Evolutionary conservation across 2,329 filamentous ascomycete species (phyloP).

Genomic region (Alternaria gaisen): DNA sequence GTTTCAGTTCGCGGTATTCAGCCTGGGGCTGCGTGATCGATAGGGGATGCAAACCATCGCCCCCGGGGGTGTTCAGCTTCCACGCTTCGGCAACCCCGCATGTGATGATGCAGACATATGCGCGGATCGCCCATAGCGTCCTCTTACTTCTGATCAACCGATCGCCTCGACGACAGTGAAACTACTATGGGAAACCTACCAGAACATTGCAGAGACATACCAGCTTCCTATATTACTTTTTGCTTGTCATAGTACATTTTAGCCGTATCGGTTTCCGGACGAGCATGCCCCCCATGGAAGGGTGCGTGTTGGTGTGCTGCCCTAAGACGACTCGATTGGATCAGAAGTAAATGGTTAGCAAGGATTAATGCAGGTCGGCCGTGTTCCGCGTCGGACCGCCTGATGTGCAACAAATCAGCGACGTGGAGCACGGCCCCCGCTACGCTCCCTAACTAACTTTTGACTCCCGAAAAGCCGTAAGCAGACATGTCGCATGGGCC

Average conservation of each 20-base stretch:
- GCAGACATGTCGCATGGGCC: constrained; percentile 17
- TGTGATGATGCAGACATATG: not conserved
- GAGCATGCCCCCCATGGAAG: constrained; percentile 6
- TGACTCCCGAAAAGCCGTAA: constrained; percentile 9
- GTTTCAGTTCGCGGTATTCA: constrained; percentile 15
- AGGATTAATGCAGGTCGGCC: constrained; percentile 12
- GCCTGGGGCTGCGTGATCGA: constrained; percentile 9
- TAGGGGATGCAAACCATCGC: constrained; percentile 8
- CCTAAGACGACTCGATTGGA: not conserved
- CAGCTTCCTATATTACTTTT: constrained; percentile 6
- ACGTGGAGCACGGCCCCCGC: not conserved
- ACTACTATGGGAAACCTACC: not conserved
- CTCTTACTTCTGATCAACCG: not conserved
- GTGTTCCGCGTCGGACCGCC: constrained; percentile 16
- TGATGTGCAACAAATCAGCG: constrained; percentile 11
- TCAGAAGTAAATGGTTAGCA: not conserved
- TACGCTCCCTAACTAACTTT: not conserved
- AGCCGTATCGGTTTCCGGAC: not conserved
- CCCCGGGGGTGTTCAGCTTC: constrained; percentile 1
- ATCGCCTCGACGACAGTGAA: constrained; percentile 4
- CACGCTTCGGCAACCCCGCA: constrained; percentile 11
- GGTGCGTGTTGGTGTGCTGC: constrained; percentile 7
- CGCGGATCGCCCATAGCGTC: not conserved
- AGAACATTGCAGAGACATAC: not conserved
- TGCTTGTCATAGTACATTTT: not conserved